phyloP scores from a whole-genome alignment of 352 stramenopile species.

The Globisporangium cederbergense region DNA sequence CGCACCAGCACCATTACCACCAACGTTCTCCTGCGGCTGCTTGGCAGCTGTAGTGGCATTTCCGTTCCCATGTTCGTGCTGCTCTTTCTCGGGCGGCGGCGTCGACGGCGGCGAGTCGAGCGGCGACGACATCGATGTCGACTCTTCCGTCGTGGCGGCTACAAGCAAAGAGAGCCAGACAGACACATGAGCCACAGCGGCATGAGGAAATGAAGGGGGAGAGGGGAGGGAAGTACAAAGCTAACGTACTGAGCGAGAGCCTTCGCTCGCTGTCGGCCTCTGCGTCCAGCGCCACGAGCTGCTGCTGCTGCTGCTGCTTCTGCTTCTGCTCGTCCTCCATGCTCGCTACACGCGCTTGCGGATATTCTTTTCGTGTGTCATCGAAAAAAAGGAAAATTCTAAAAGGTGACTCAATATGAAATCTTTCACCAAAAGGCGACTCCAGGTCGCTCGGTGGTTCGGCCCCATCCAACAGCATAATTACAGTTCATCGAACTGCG shows the following conservation, averaged over 20 bases:
- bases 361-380: constrained; percentile 12
- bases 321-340: constrained; percentile 11
- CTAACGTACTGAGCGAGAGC: neutral
- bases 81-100: constrained; percentile 3
- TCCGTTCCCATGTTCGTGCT: neutral
- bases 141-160: constrained; percentile 4
- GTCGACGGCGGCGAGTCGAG: constrained; percentile 8
- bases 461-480: no score
- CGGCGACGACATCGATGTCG: constrained; percentile 1
- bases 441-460: no score
- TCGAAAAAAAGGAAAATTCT: neutral
- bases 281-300: neutral
- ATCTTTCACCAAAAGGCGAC: no score
- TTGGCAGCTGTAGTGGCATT: neutral
- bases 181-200: no score
- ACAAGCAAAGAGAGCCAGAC: neutral
- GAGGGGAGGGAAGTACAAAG: neutral
- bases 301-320: neutral
- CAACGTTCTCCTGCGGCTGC: neutral
- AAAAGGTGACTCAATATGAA: no score
- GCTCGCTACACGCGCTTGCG: neutral
- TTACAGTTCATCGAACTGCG: no score
- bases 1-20: neutral
- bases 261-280: neutral
- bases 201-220: no score